phyloP scores from a whole-genome alignment of 1,284 basidiomycete species.

The Puccinia horiana region DNA sequence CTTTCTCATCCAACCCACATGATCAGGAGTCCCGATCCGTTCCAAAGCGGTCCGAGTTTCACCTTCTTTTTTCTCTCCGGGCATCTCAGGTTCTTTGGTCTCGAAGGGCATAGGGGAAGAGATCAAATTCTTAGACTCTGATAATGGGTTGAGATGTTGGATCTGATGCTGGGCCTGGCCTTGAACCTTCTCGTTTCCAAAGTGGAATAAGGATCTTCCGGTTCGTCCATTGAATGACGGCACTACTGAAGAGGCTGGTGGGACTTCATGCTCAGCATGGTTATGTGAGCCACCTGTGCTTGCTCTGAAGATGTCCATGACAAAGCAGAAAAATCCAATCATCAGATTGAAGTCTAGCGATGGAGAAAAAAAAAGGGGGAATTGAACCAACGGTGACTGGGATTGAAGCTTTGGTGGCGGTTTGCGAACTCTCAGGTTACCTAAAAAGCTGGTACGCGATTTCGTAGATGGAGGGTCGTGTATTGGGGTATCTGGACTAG shows the following conservation, averaged over 20 bases:
- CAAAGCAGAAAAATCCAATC: neutral
- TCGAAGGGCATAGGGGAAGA: slow-evolving; percentile 48
- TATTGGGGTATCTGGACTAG: slow-evolving; percentile 1
- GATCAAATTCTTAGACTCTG: slow-evolving; percentile 50
- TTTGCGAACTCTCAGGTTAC: slow-evolving; percentile 28
- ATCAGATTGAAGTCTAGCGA: neutral
- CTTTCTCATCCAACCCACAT: slow-evolving; percentile 92
- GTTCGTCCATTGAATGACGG: neutral
- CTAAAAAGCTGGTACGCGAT: slow-evolving; percentile 41
- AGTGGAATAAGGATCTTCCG: slow-evolving; percentile 9
- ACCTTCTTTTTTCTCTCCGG: slow-evolving; percentile 52
- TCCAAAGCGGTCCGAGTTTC: slow-evolving; percentile 66
- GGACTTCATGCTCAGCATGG: neutral
- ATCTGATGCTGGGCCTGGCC: slow-evolving; percentile 55
- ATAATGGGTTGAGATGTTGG: slow-evolving; percentile 46
- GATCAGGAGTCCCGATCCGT: slow-evolving; percentile 84
- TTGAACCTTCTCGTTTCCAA: slow-evolving; percentile 49
- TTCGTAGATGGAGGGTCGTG: neutral
- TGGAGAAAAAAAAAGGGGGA: neutral
- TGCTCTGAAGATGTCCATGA: neutral
- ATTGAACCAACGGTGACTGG: slow-evolving; percentile 10
- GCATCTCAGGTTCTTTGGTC: slow-evolving; percentile 67
- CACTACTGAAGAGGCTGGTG: neutral
- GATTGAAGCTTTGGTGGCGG: slow-evolving; percentile 27
- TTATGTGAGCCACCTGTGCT: neutral